Conservation (phyloP, 805 yeast genomes). For the Clavispora phyllophila region DNA sequence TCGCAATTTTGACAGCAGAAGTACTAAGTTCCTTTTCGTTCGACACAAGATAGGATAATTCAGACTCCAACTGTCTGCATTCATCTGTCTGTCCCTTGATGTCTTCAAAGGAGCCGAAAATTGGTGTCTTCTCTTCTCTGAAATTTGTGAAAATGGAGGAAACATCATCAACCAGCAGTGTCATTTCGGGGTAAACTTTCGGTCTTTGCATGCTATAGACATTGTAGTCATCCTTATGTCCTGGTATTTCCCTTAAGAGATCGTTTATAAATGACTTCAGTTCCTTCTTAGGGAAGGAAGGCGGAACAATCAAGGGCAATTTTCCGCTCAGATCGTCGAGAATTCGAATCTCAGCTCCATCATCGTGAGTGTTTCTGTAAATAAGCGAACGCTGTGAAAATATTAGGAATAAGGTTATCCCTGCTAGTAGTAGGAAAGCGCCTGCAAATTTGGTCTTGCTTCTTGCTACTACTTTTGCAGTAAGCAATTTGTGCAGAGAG, state of each 20-base stretch:
- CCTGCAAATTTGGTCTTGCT: neutral
- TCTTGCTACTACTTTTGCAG: neutral
- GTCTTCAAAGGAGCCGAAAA: neutral
- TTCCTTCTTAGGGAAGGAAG: too few species aligned
- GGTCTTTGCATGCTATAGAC: neutral
- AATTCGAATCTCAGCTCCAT: neutral
- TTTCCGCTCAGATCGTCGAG: neutral
- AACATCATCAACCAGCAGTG: neutral
- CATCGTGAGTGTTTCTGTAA: too few species aligned
- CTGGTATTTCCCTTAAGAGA: too few species aligned
- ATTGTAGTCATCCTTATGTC: neutral
- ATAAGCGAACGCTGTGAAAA: neutral
- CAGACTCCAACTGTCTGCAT: neutral
- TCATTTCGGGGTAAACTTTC: neutral
- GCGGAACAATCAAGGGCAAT: neutral
- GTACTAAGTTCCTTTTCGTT: slow-evolving; percentile 1
- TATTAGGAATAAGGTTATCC: neutral
- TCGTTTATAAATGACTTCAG: too few species aligned
- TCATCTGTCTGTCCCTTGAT: neutral
- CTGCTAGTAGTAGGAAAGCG: neutral
- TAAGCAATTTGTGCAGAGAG: neutral
- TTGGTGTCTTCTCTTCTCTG: neutral
- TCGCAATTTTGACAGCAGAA: neutral
- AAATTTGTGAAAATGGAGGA: neutral
- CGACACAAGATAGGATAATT: neutral